Conservation (phyloP, 73 alveolate genomes). For the Urostyla sp. region DNA sequence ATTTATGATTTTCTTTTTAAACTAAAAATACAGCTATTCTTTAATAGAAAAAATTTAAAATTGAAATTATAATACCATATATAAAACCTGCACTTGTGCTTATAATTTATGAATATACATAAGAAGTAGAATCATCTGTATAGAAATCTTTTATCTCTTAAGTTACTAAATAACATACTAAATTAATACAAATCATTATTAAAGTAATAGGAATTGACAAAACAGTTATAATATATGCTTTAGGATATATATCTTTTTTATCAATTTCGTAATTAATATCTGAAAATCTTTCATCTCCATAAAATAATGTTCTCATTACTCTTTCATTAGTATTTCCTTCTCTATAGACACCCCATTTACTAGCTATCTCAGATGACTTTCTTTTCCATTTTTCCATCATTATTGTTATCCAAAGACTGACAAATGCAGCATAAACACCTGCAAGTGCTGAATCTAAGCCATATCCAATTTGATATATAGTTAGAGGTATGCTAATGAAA, state of each 20-base stretch:
- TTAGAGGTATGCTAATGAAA: conserved; percentile 32
- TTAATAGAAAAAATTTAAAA: conserved; percentile 48
- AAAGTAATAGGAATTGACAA: conserved; percentile 27
- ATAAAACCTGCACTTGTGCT: conserved; percentile 43
- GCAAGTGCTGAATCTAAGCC: neutral
- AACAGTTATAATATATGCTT: neutral
- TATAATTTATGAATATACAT: neutral
- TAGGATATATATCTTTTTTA: conserved; percentile 12
- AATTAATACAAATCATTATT: conserved; percentile 41
- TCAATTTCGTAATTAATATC: conserved; percentile 7
- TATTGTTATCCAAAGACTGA: conserved; percentile 52
- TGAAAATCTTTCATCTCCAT: conserved; percentile 54
- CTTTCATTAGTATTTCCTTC: neutral
- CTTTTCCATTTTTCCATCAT: conserved; percentile 62
- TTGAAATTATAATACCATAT: conserved; percentile 46
- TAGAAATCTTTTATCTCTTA: neutral
- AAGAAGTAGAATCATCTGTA: neutral
- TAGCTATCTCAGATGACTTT: conserved; percentile 55
- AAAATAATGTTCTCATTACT: conserved; percentile 53
- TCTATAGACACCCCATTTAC: conserved; percentile 54
- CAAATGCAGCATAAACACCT: conserved; percentile 30
- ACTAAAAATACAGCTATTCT: conserved; percentile 25
- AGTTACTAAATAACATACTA: conserved; percentile 35
- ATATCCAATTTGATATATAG: conserved; percentile 13
- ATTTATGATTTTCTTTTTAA: conserved; percentile 55